These are phyloP conservation scores for Noccaea bulbosa DNA, from an alignment of 345 rosid genomes.

Conservation along the genomic window DNA sequence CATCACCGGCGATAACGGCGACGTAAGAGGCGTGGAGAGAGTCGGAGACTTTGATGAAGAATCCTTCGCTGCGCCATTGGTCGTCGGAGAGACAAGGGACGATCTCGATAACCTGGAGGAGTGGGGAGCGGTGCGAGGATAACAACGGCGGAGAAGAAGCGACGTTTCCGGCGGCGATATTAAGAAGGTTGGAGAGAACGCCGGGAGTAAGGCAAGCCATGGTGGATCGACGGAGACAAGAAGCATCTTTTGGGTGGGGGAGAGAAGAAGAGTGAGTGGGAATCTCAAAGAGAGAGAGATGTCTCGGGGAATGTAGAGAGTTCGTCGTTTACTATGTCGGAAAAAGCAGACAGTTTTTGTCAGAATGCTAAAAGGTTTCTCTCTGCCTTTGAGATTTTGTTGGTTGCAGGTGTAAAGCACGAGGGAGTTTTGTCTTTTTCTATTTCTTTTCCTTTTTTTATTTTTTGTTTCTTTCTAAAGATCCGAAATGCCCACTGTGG, in stretches of 20 bases:
- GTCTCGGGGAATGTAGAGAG: constrained; percentile 42
- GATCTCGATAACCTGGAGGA: constrained; percentile 60
- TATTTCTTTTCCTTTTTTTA: background rate
- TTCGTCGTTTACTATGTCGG: constrained; percentile 34
- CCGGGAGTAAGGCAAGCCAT: constrained; percentile 62
- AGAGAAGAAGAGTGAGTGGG: constrained; percentile 23
- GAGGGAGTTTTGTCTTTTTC: background rate
- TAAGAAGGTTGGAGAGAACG: constrained; percentile 54
- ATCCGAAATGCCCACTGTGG: background rate
- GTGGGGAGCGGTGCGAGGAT: constrained; percentile 48
- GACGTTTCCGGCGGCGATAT: constrained; percentile 42
- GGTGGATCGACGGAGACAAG: constrained; percentile 1
- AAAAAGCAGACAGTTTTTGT: constrained; percentile 35
- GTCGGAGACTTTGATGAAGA: constrained; percentile 63
- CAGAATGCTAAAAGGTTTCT: constrained; percentile 19
- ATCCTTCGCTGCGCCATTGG: constrained; percentile 54
- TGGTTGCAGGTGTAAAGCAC: constrained; percentile 40
- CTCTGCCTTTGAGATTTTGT: constrained; percentile 43
- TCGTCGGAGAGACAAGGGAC: constrained; percentile 52
- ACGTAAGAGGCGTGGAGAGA: constrained; percentile 60
- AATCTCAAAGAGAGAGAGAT: constrained; percentile 33
- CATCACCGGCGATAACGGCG: constrained; percentile 46
- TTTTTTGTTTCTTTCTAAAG: constrained; percentile 14
- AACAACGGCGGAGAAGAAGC: constrained; percentile 31
- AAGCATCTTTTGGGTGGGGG: constrained; percentile 26